Evolutionary conservation across 2,329 filamentous ascomycete species (phyloP).

Genomic region (Colletotrichum zoysiae): DNA sequence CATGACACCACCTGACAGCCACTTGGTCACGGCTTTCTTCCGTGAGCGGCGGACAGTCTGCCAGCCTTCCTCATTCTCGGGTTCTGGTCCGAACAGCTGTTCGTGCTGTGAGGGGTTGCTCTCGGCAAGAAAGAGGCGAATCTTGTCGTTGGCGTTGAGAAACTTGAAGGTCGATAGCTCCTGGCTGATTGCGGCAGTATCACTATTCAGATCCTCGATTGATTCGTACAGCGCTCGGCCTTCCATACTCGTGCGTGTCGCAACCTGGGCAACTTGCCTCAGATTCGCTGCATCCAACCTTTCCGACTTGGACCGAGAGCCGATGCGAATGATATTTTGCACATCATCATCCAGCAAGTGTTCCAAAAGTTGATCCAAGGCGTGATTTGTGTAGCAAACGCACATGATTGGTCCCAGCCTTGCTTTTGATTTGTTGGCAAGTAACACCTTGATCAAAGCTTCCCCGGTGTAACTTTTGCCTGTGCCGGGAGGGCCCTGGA

Average conservation of each 20-base stretch:
- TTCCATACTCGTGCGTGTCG: constrained; percentile 55
- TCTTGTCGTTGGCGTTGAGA: constrained; percentile 10
- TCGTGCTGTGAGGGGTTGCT: constrained; percentile 42
- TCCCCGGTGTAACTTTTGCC: constrained; percentile 75
- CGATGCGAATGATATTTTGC: constrained; percentile 70
- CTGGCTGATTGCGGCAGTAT: constrained; percentile 9
- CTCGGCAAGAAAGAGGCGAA: neutral
- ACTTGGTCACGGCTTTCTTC: neutral
- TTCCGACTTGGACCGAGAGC: constrained; percentile 68
- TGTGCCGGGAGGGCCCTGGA: constrained; percentile 79
- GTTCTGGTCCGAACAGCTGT: constrained; percentile 46
- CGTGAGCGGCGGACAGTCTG: constrained; percentile 41
- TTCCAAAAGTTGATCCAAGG: constrained; percentile 69
- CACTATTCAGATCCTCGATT: constrained; percentile 36
- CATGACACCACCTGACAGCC: constrained; percentile 11
- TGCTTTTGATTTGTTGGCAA: constrained; percentile 56
- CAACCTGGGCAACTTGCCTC: constrained; percentile 49
- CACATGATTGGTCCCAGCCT: constrained; percentile 63
- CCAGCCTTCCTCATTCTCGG: constrained; percentile 42
- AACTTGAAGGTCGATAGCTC: neutral
- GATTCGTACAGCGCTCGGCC: constrained; percentile 49
- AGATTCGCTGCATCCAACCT: constrained; percentile 65
- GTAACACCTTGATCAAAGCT: constrained; percentile 67
- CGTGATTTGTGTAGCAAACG: constrained; percentile 66
- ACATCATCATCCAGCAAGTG: constrained; percentile 64